Evolutionary conservation across 1,139 yeast species (phyloP).

Genomic region (Blastobotrys capitulatus): DNA sequence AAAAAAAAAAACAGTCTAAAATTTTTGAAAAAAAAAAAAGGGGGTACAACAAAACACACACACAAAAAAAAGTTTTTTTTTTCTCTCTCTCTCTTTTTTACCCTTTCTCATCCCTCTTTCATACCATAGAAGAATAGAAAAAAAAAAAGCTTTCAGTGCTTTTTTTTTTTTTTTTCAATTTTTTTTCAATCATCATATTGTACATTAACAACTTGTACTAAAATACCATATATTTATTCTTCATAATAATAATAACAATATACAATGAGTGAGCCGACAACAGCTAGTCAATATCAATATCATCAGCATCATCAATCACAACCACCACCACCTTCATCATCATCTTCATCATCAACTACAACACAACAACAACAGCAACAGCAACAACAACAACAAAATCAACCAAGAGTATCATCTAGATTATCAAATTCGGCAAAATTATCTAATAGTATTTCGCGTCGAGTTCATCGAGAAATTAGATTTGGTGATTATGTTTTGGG

Average conservation of each 20-base stretch:
- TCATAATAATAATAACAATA: neutral
- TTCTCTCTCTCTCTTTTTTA: neutral
- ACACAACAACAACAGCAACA: neutral
- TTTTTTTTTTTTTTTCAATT: neutral
- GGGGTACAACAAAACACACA: neutral
- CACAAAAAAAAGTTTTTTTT: neutral
- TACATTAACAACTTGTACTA: too few relatives aligned
- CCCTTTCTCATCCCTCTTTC: neutral
- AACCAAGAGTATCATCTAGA: slow-evolving; percentile 28
- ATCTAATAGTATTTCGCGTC: slow-evolving; percentile 23
- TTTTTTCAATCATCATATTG: too few relatives aligned
- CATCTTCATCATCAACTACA: neutral
- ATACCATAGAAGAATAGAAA: neutral
- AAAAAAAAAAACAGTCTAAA: too few relatives aligned
- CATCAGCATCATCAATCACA: neutral
- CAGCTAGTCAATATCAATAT: neutral
- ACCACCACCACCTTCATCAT: neutral
- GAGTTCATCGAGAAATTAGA: slow-evolving; percentile 37
- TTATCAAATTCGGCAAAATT: slow-evolving; percentile 25
- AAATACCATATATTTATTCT: neutral
- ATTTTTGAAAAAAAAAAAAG: neutral
- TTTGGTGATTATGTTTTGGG: slow-evolving; percentile 89
- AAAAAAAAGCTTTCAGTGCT: neutral
- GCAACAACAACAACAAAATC: neutral
- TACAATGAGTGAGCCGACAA: neutral